phyloP scores from a whole-genome alignment of 805 yeast species.

The Candida piceae region DNA sequence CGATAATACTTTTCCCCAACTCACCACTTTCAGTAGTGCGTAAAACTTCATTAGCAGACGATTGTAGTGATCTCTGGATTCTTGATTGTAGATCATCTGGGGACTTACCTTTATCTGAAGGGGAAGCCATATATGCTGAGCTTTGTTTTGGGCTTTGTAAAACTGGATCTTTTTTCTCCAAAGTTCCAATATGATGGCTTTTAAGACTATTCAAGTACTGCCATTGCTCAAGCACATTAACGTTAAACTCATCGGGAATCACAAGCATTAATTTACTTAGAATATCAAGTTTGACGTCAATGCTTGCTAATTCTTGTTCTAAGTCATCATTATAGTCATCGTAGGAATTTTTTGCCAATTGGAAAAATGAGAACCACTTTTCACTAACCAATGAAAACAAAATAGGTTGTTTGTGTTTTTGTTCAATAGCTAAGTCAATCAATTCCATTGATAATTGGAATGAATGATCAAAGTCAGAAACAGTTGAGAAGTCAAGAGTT shows the following conservation, averaged over 20 bases:
- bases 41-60: slow-evolving; percentile 23
- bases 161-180: too few species aligned
- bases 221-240: slow-evolving; percentile 61
- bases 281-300: slow-evolving; percentile 44
- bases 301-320: too few species aligned
- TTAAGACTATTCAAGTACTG: slow-evolving; percentile 34
- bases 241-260: slow-evolving; percentile 52
- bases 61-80: slow-evolving; percentile 24
- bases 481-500: slow-evolving; percentile 65
- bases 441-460: slow-evolving; percentile 36
- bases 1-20: slow-evolving; percentile 30
- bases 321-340: too few species aligned
- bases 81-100: slow-evolving; percentile 19
- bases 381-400: slow-evolving; percentile 20
- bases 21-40: slow-evolving; percentile 18
- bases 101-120: background rate
- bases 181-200: too few species aligned
- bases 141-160: too few species aligned
- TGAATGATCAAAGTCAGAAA: slow-evolving; percentile 59
- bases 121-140: too few species aligned
- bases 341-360: slow-evolving; percentile 64
- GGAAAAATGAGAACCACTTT: slow-evolving; percentile 71
- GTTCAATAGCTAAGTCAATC: slow-evolving; percentile 24
- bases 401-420: slow-evolving; percentile 5
- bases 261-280: slow-evolving; percentile 46